Evolutionary conservation across 495 filamentous ascomycete species (phyloP).

Genomic region (Hyaloscypha bicolor): DNA sequence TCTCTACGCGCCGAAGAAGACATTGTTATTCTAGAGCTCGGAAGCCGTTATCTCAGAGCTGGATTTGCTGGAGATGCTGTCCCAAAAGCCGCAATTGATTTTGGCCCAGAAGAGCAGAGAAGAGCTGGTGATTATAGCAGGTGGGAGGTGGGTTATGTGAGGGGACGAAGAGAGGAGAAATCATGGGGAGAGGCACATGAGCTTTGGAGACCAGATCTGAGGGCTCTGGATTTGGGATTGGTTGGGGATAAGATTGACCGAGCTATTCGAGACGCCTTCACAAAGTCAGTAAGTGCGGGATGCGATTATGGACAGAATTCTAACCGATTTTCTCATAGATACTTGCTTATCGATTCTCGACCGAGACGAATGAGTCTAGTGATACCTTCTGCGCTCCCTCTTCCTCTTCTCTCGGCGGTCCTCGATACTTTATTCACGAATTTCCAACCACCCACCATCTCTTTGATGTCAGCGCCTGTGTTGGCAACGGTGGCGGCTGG

Average conservation of each 20-base stretch:
- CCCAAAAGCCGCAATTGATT: constrained; percentile 72
- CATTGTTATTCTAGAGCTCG: constrained; percentile 78
- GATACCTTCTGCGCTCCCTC: constrained; percentile 76
- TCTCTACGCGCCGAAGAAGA: constrained; percentile 84
- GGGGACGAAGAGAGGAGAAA: constrained; percentile 46
- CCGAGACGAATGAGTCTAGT: constrained; percentile 71
- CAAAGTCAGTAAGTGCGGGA: constrained; percentile 52
- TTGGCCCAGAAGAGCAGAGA: constrained; percentile 70
- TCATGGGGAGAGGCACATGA: constrained; percentile 74
- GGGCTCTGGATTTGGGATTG: constrained; percentile 71
- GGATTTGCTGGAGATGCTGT: constrained; percentile 82
- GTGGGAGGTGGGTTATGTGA: constrained; percentile 60
- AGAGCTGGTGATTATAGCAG: constrained; percentile 80
- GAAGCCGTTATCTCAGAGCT: constrained; percentile 73
- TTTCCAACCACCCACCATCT: constrained; percentile 80
- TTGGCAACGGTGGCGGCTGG: constrained; percentile 78
- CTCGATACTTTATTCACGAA: constrained; percentile 76
- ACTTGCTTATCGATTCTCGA: constrained; percentile 76
- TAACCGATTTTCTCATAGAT: constrained; percentile 43
- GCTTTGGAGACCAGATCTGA: constrained; percentile 78
- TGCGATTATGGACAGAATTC: neutral
- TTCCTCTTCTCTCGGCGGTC: constrained; percentile 72
- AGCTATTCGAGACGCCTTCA: constrained; percentile 79
- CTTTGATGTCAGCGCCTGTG: constrained; percentile 72
- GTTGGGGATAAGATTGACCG: constrained; percentile 89